These are phyloP conservation scores for Claviceps sp. DNA, from an alignment of 2,329 filamentous ascomycete species.

Conservation along the genomic window DNA sequence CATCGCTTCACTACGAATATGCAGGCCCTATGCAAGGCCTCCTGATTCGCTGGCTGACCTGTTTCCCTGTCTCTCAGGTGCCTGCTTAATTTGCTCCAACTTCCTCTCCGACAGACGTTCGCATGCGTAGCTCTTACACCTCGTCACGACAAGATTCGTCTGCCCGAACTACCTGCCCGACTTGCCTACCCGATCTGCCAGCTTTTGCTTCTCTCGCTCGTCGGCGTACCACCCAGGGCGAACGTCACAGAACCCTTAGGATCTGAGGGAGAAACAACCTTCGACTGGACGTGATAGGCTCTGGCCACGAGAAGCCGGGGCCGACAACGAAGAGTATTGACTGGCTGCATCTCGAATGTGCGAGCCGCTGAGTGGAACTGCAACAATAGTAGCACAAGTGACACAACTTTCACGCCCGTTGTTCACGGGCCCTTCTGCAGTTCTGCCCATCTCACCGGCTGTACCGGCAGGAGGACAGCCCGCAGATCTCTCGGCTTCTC, in stretches of 20 bases:
- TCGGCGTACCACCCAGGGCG: not conserved
- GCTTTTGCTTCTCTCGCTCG: not conserved
- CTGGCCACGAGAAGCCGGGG: not conserved
- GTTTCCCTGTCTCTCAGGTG: not conserved
- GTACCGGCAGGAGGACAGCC: not conserved
- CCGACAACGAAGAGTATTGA: not conserved
- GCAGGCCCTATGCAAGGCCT: not conserved
- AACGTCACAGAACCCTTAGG: not conserved
- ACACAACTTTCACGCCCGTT: constrained; percentile 1
- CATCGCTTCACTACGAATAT: not conserved
- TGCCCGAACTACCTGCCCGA: not conserved
- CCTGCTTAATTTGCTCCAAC: not conserved
- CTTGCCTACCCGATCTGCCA: no score
- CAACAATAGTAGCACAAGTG: not conserved
- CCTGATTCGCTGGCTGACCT: not conserved
- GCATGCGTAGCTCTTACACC: not conserved
- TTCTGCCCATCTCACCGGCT: not conserved
- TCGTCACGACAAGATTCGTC: not conserved
- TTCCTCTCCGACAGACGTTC: not conserved
- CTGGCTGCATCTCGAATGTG: not conserved
- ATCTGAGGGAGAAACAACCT: not conserved
- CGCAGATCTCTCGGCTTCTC: not conserved
- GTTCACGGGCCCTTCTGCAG: not conserved
- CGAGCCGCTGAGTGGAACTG: not conserved
- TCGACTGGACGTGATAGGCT: not conserved